Evolutionary conservation across 306 rosid species (phyloP).

Genomic region (Fragaria iinumae): DNA sequence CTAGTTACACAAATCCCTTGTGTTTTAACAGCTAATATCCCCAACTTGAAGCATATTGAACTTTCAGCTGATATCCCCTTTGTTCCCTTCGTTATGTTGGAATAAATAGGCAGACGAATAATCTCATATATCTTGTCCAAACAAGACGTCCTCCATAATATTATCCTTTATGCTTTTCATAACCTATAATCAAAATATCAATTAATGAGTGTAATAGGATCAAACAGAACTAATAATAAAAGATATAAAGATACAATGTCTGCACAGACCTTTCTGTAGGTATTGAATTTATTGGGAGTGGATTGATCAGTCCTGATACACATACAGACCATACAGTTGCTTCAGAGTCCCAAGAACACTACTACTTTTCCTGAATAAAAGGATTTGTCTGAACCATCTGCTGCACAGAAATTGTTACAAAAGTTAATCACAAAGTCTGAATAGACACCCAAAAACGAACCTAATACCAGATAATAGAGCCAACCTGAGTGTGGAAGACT

Average conservation of each 20-base stretch:
- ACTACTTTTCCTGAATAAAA: conserved; percentile 70
- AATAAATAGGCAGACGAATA: conserved; percentile 40
- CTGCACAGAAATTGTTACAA: background rate
- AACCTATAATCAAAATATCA: conserved; percentile 49
- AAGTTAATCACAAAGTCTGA: background rate
- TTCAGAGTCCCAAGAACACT: conserved; percentile 65
- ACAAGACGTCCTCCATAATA: conserved; percentile 72
- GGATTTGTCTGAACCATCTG: conserved; percentile 70
- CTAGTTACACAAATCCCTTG: conserved; percentile 41
- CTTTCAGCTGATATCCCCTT: too few species aligned
- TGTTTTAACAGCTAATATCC: conserved; percentile 26
- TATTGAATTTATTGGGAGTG: conserved; percentile 86
- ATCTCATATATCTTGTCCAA: conserved; percentile 84
- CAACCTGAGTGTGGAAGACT: background rate
- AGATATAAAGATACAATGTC: background rate
- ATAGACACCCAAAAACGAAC: background rate
- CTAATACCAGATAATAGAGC: background rate
- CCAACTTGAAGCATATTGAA: background rate
- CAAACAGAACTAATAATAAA: background rate
- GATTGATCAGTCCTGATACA: conserved; percentile 75
- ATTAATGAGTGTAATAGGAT: conserved; percentile 10
- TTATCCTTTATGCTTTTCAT: conserved; percentile 87
- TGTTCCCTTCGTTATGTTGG: too few species aligned
- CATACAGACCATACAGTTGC: conserved; percentile 63
- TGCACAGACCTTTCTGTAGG: conserved; percentile 60